Evolutionary conservation across 345 rosid species (phyloP), one percentile per base, ranked within the genome.

Genomic region (Rhodamnia argentea): DNA sequence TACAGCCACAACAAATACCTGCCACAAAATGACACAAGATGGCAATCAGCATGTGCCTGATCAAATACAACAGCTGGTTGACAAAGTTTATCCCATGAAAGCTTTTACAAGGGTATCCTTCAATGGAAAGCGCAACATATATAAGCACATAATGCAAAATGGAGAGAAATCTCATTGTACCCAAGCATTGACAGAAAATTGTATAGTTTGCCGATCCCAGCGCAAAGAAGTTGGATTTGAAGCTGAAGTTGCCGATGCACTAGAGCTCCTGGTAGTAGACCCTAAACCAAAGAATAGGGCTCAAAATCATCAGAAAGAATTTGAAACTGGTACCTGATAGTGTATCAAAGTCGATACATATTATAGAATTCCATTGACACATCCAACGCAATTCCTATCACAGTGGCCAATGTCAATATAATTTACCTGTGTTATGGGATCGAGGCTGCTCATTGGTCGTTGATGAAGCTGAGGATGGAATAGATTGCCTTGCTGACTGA

Each of bases 171-270:
- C 55, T 62, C 53, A 83, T 55, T 0, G 29, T 95, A 98, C 99
- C 99, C 99, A 98, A 89, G 99, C 97, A 94, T 94, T 96, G 92
- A 96, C 92, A 86, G 99, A 98, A 88, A 98, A 98, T 56, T 94
- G 99, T 88, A 98, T 89, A 20, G 99, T 98, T 87, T 93, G 94
- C 50, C 94, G 90, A 91, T 98, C 98, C 99, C 98, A 96, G 52
- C 96, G 98, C 85, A 94, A 57, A 86, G 98, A 89, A 90, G 92
- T 84, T 83, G 95, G 88, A 91, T 62, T 91, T 83, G 95, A 85
- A 85, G 92, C 93, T 7, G 95, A 74, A 52, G 93, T 87, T 55
- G 95, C 89, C 18, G 98, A 91, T 70, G 97, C 75, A 58, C 93
- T 94, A 83, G 98, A 85, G 59, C 87, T 86, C 89, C 98, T 91